These are phyloP conservation scores for Solanum dulcamara DNA, from an alignment of 257 asterid genomes.

Conservation along the genomic window DNA sequence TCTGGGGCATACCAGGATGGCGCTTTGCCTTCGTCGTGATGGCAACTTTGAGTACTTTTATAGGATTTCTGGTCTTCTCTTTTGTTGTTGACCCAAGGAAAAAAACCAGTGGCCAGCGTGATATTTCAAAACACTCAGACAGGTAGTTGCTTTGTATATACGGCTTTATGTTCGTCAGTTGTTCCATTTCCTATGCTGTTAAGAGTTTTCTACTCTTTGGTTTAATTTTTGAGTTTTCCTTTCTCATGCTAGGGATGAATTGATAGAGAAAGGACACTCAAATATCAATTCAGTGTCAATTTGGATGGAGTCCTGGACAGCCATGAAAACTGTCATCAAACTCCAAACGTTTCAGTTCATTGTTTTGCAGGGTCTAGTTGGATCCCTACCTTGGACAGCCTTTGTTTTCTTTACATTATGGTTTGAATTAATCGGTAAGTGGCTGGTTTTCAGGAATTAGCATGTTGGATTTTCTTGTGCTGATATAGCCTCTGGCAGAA, in stretches of 20 bases:
- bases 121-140: constrained; percentile 24
- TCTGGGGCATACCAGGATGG: constrained; percentile 93
- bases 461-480: not conserved
- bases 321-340: constrained; percentile 72
- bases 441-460: not conserved
- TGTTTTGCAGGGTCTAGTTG: constrained; percentile 90
- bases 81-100: constrained; percentile 75
- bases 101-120: constrained; percentile 15
- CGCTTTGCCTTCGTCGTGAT: constrained; percentile 63
- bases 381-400: constrained; percentile 94
- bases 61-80: constrained; percentile 64
- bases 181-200: not conserved
- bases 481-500: no score
- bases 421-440: constrained; percentile 84
- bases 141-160: constrained; percentile 30
- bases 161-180: not conserved
- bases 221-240: not conserved
- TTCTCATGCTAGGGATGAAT: constrained; percentile 46
- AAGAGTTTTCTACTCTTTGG: not conserved
- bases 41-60: constrained; percentile 70
- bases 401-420: constrained; percentile 82
- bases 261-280: constrained; percentile 25
- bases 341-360: constrained; percentile 86
- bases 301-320: constrained; percentile 83
- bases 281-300: constrained; percentile 31